Evolutionary conservation across 1,139 yeast species (phyloP), one percentile per base, ranked within the genome.

Genomic region (Suzukiozyma palmioleophila): DNA sequence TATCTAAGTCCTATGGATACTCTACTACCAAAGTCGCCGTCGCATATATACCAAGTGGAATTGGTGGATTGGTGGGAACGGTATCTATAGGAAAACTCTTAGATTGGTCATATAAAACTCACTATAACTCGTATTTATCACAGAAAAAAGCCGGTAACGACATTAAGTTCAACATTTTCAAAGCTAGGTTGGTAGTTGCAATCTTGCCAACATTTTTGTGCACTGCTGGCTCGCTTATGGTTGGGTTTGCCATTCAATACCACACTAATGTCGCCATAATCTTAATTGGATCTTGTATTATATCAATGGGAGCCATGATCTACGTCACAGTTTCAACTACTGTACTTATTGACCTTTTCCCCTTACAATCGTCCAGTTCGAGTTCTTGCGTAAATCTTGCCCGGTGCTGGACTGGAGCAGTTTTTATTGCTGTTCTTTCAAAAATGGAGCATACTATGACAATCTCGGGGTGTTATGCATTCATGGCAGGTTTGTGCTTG

Each of bases 171-270:
- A 53, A 61, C 40, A 44, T 62, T 16, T 49, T 58, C 37, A 43
- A 49, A n/a, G 56, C 66, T 1, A 47, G 73, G 33, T 48, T 65
- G 16, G 53, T 54, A 27, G 49, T 60, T 43, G 47, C 59, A 1
- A 43, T 46, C 9, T 39, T 54, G n/a, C 59, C 66, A n/a, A 43
- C 67, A 35, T 5, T 54, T 29, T 24, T 69, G 2, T 53, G 68
- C 16, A 48, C 69, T n/a, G 51, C 56, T 3, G 69, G 77, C 0
- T 57, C 73, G 3, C 45, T 79, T 1, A 59, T 77, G 0, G 85
- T 75, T 61, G 95, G 92, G 1, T 86, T 95, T 95, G 73, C 85
- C 37, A 49, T 85, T 4, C 65, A 75, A 33, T 53, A 67, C 21
- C 56, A 66, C 10, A 74, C 72, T 0, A 69, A 69, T 33, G 59